phyloP scores from a whole-genome alignment of 495 filamentous ascomycete species.

The Tricharina praecox region DNA sequence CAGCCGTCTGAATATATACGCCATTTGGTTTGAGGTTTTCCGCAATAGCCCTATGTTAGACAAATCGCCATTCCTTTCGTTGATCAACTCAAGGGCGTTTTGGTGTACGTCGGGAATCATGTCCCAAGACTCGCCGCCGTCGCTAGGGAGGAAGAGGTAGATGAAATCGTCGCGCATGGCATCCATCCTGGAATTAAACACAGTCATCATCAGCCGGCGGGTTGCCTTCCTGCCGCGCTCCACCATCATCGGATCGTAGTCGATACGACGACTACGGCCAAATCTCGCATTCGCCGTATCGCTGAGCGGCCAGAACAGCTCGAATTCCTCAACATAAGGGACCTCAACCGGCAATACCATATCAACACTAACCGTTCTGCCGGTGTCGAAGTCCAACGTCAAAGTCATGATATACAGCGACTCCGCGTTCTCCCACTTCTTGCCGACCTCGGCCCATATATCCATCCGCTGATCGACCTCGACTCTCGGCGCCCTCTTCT shows the following conservation, averaged over 20 bases:
- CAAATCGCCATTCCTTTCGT: background rate
- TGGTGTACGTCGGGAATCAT: background rate
- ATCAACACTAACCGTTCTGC: slow-evolving; percentile 3
- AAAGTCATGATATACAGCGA: background rate
- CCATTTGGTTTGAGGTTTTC: slow-evolving; percentile 13
- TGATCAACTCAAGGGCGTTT: slow-evolving; percentile 12
- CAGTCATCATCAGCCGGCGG: slow-evolving; percentile 13
- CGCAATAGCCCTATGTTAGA: slow-evolving; percentile 24
- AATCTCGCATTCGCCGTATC: slow-evolving; percentile 6
- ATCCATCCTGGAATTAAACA: slow-evolving; percentile 18
- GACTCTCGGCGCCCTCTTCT: slow-evolving; percentile 33
- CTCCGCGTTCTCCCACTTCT: slow-evolving; percentile 15
- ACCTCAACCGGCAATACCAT: slow-evolving; percentile 9
- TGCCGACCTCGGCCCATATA: slow-evolving; percentile 36
- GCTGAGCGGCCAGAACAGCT: slow-evolving; percentile 9
- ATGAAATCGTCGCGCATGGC: slow-evolving; percentile 15
- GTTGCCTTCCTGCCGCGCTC: slow-evolving; percentile 16
- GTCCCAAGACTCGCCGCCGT: slow-evolving; percentile 13
- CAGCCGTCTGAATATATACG: slow-evolving; percentile 1
- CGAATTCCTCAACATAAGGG: slow-evolving; percentile 3
- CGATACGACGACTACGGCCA: background rate
- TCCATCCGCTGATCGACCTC: slow-evolving; percentile 41
- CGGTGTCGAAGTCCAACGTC: background rate
- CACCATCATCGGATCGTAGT: background rate
- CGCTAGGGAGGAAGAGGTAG: slow-evolving; percentile 19